Evolutionary conservation across 2,329 filamentous ascomycete genomes (phyloP).

Genomic region (Aspergillus neotritici): DNA sequence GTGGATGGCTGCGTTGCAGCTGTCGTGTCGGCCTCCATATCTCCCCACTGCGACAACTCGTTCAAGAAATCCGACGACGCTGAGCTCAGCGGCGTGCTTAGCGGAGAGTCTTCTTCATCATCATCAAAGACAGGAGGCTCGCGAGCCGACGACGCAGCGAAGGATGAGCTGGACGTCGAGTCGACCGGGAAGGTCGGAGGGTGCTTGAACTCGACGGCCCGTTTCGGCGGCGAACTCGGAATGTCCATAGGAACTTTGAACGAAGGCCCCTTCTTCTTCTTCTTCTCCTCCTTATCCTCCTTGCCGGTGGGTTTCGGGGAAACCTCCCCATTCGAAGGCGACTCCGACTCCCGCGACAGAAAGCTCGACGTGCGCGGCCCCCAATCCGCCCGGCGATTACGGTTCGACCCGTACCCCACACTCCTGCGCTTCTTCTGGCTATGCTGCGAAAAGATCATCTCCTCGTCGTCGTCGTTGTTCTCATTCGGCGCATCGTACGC

Average conservation of each 20-base stretch:
- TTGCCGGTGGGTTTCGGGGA: slow-evolving; percentile 6
- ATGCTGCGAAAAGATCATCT: slow-evolving; percentile 10
- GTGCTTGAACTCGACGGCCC: slow-evolving; percentile 20
- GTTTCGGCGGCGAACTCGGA: slow-evolving; percentile 11
- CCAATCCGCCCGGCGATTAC: slow-evolving; percentile 9
- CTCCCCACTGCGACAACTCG: slow-evolving; percentile 9
- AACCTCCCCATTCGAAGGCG: slow-evolving; percentile 6
- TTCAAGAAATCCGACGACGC: slow-evolving; percentile 16
- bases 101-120: slow-evolving; percentile 23
- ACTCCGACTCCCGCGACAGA: slow-evolving; percentile 5
- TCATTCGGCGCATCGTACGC: background rate
- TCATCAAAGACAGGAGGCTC: slow-evolving; percentile 18
- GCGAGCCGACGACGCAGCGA: slow-evolving; percentile 19
- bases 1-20: too few species aligned
- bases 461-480: slow-evolving; percentile 6
- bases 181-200: slow-evolving; percentile 20
- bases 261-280: slow-evolving; percentile 6
- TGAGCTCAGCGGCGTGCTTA: slow-evolving; percentile 31
- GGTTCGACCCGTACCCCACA: slow-evolving; percentile 15
- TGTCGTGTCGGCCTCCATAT: background rate
- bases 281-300: slow-evolving; percentile 4
- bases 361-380: slow-evolving; percentile 11
- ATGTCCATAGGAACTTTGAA: slow-evolving; percentile 25
- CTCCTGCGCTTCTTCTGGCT: slow-evolving; percentile 11
- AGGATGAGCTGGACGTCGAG: slow-evolving; percentile 24